Percentiles rank a stretch among this genome's conserved stretches.
These are phyloP conservation scores for Clarkia xantiana DNA, from an alignment of 345 rosid genomes.

Conservation along the genomic window DNA sequence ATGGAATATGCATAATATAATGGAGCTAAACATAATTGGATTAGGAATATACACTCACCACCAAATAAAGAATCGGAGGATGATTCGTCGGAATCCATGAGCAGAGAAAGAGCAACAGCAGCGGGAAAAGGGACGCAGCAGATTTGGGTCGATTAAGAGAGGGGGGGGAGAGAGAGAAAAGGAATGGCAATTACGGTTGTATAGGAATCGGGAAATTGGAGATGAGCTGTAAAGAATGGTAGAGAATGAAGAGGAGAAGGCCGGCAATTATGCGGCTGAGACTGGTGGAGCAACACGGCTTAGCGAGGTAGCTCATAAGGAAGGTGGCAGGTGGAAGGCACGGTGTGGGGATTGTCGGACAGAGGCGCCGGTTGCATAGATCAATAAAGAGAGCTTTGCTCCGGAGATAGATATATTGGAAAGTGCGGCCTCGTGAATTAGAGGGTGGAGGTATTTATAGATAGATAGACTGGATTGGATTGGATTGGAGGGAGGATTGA, in stretches of 20 bases:
- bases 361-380: constrained; percentile 11
- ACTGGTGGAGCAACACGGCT: constrained; percentile 35
- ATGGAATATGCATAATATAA: no score
- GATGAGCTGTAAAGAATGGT: constrained; percentile 33
- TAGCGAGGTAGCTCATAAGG: constrained; percentile 39
- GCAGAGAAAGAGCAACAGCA: no score
- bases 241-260: constrained; percentile 30
- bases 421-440: no score
- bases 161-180: not conserved
- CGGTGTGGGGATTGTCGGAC: not conserved
- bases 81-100: constrained; percentile 28
- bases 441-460: no score
- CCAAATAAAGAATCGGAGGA: constrained; percentile 11
- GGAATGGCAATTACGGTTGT: constrained; percentile 20
- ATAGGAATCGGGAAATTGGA: constrained; percentile 52
- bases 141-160: not conserved
- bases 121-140: not conserved
- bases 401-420: no score
- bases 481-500: no score
- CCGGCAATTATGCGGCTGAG: constrained; percentile 56
- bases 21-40: no score
- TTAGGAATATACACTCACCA: constrained; percentile 5
- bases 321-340: constrained; percentile 2
- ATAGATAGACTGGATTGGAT: no score
- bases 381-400: not conserved